Base-by-base conservation (phyloP, 371 early-diverging fungal species). In the Mortierella sp. region DNA sequence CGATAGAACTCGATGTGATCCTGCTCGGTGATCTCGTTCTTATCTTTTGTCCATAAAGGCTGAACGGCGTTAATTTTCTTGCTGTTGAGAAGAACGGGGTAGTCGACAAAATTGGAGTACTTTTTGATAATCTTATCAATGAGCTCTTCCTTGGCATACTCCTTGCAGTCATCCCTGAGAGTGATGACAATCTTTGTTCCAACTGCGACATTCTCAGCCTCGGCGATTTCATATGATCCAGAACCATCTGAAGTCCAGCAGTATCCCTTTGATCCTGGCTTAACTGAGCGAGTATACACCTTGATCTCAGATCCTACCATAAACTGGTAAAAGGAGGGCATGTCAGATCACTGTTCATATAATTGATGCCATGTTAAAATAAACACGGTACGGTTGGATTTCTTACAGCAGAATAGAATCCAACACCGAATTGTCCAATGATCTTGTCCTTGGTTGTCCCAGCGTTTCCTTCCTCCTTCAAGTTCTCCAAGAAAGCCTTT, bases 361-460 rank as follows among this genome's bases (percentile, higher is more conserved):
- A 8, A 37, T 37, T 37, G 0, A 37, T 1, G 40, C 19, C 19
- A 45, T 15, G 19, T 19, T 6, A 15, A 45, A 37, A 37, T 37
- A 9, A 37, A 37, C 45, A 19, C 10, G 45, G 17, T 91, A 88
- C 43, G n/a, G n/a, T n/a, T n/a, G 87, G 72, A 70, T 83, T 85
- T 66, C 82, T 84, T 84, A 88, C 89, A 23, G 95, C 93, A 49
- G 93, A 95, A 74, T 95, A 94, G 79, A 95, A 94, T 55, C 94
- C 93, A 62, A 94, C 94, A 89, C 99, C 99, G 86, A 99, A 99
- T 87, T 99, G 99, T 58, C 99, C 99, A 85, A 99, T 99, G 76
- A 98, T 92, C 64, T 89, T 88, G 64, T 89, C 89, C 61, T 86
- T 91, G 53, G 91, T 89, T 42, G 86, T 83, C 37, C 85, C 85